Base-by-base conservation (phyloP, 345 rosid species). In the Pistacia atlantica region DNA sequence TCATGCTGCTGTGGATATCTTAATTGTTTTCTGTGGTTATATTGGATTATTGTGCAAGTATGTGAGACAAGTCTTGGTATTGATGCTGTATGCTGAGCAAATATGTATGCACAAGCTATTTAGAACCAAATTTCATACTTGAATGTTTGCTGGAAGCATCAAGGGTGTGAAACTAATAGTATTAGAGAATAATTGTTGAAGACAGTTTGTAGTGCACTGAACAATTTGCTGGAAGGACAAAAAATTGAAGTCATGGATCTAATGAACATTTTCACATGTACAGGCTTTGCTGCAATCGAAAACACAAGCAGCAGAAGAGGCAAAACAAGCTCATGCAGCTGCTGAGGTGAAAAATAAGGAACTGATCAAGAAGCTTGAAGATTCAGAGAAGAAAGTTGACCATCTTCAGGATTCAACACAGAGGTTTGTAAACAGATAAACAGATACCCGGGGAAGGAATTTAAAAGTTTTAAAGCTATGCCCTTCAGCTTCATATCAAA, bases 331-430 rank as follows among this genome's bases (percentile, higher is more conserved):
- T 75, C 55, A 46, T 68, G 65, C 75, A 17, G 79, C 77, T 74
- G 84, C 85, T 37, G 85, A 89, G 87, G 85, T 87, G 77, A 85
- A 86, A 80, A 93, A 87, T 66, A 84, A 77, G 67, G 90, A 88
- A 67, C 81, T 93, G 77, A 75, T 76, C 67, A 88, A 87, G 87
- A 93, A 92, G 79, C 91, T 95, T 73, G 87, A 84, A 76, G 90
- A 87, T 80, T 80, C 92, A 71, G 92, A 82, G 79, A 88, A 83
- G 81, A 92, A 87, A 88, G 85, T 76, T 37, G 93, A 91, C 51
- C 86, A 90, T 66, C 91, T 89, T 88, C 97, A 88, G 80, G 97
- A 90, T 77, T 90, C 90, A 65, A 83, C 88, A 52, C 93, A 91
- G 80, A 96, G 99, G 99, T 93, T 82, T 81, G 90, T 88, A 72